Percentiles rank a stretch among this genome's conserved stretches.
phyloP scores from a whole-genome alignment of 2,329 filamentous ascomycete genomes.

The Davidsoniella virescens region DNA sequence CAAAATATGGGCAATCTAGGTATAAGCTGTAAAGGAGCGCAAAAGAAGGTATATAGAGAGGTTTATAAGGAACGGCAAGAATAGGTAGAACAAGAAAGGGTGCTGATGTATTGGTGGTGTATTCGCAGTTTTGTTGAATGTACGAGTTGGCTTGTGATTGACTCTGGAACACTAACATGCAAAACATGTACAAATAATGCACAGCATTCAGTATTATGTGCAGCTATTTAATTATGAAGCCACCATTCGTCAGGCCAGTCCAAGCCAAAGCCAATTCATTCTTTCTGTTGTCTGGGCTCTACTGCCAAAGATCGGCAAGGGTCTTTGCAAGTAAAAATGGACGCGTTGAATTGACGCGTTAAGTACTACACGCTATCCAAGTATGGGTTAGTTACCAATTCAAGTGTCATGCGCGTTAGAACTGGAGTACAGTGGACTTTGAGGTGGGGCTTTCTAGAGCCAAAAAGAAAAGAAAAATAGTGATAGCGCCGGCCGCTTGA shows the following conservation, averaged over 20 bases:
- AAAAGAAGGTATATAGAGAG: not conserved
- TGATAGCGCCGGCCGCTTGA: not conserved
- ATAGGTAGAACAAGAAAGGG: too few relatives aligned
- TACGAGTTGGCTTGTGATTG: too few relatives aligned
- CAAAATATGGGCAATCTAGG: not conserved
- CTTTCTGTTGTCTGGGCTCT: constrained; percentile 4
- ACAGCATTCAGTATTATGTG: too few relatives aligned
- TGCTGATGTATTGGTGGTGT: not conserved
- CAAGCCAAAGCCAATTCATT: constrained; percentile 4
- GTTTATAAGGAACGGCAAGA: too few relatives aligned
- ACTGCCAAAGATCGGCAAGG: constrained; percentile 4
- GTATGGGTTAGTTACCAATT: not conserved
- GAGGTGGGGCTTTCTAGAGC: not conserved
- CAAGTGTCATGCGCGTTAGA: not conserved
- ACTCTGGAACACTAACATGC: too few relatives aligned
- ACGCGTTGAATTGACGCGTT: constrained; percentile 10
- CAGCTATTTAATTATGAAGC: not conserved
- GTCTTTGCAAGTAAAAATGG: constrained; percentile 9
- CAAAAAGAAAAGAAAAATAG: not conserved
- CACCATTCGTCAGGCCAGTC: constrained; percentile 1
- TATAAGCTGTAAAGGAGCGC: constrained; percentile 1
- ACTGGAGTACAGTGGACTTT: too few relatives aligned
- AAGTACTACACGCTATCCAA: constrained; percentile 10
- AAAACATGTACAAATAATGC: too few relatives aligned
- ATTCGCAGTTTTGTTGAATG: not conserved